Percentiles rank a stretch among this genome's conserved stretches.
phyloP scores from a whole-genome alignment of 1,284 basidiomycete species.

The Sparassis latifolia region DNA sequence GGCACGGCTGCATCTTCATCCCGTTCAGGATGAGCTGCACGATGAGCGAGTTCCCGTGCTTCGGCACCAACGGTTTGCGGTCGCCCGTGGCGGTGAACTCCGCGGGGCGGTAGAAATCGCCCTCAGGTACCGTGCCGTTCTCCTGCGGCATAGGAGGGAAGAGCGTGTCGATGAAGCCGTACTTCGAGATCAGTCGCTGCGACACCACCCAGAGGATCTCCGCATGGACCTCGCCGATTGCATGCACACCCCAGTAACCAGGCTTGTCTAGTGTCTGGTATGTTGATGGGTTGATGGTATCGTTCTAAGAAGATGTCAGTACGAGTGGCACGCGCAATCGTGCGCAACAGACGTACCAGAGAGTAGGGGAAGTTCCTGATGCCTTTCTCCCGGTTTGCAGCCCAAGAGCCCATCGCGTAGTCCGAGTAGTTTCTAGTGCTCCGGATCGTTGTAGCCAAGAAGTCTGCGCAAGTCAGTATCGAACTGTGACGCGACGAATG shows the following conservation, averaged over 20 bases:
- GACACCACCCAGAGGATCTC: conserved; percentile 86
- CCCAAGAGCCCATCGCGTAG: conserved; percentile 93
- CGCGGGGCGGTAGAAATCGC: conserved; percentile 68
- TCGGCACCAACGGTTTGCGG: conserved; percentile 68
- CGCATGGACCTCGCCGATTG: conserved; percentile 95
- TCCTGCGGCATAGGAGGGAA: conserved; percentile 71
- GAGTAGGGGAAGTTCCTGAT: conserved; percentile 91
- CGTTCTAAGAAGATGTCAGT: conserved; percentile 34
- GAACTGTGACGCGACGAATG: background rate
- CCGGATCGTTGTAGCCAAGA: conserved; percentile 80
- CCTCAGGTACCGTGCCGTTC: conserved; percentile 55
- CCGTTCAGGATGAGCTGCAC: conserved; percentile 85
- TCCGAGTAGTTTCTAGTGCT: conserved; percentile 67
- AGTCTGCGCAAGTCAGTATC: conserved; percentile 41
- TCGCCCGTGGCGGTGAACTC: conserved; percentile 30
- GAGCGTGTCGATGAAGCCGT: conserved; percentile 73
- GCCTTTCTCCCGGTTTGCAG: conserved; percentile 69
- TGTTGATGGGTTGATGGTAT: conserved; percentile 79
- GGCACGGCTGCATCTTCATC: conserved; percentile 94
- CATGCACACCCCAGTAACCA: conserved; percentile 88
- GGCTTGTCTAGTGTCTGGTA: conserved; percentile 96
- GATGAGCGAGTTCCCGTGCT: conserved; percentile 86
- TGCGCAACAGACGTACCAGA: conserved; percentile 33
- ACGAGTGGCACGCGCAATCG: background rate
- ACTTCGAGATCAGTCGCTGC: conserved; percentile 70